Percentiles rank a stretch among this genome's conserved stretches.
phyloP scores from a whole-genome alignment of 148 eudicot genomes.

The Persicaria maculosa region DNA sequence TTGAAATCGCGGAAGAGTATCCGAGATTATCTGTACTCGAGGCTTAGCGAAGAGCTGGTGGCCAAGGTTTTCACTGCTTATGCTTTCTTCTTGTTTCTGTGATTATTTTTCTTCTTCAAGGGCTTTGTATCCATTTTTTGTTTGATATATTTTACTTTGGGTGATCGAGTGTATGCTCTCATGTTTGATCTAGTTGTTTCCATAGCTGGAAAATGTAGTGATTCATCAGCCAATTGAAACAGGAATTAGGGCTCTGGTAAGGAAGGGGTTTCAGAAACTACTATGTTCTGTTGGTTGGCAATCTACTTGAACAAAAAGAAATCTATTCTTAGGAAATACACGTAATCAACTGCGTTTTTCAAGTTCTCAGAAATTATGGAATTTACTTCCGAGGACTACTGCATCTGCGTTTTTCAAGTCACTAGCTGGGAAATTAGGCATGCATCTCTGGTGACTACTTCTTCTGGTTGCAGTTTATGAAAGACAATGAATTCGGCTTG shows the following conservation, averaged over 20 bases:
- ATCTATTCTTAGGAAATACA: too few species aligned
- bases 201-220: neutral
- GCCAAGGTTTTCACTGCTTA: slow-evolving; percentile 47
- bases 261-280: slow-evolving; percentile 6
- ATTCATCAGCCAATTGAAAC: neutral
- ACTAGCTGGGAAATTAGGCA: neutral
- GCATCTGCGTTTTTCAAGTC: neutral
- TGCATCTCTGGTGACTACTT: neutral
- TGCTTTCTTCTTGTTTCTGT: neutral
- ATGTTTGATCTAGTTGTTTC: neutral
- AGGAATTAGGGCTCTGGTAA: slow-evolving; percentile 1
- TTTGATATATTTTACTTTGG: neutral
- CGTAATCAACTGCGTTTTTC: too few species aligned
- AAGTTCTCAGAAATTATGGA: too few species aligned
- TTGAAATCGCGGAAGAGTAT: slow-evolving; percentile 56
- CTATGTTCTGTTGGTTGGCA: neutral
- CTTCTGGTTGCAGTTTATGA: neutral
- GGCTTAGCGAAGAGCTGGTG: slow-evolving; percentile 49
- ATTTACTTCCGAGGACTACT: too few species aligned
- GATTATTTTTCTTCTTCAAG: neutral
- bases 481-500: neutral
- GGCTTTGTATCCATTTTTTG: too few species aligned
- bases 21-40: slow-evolving; percentile 59
- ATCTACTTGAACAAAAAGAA: too few species aligned
- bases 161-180: neutral